phyloP scores from a whole-genome alignment of 2,329 filamentous ascomycete genomes.

The Aspergillus awamori region DNA sequence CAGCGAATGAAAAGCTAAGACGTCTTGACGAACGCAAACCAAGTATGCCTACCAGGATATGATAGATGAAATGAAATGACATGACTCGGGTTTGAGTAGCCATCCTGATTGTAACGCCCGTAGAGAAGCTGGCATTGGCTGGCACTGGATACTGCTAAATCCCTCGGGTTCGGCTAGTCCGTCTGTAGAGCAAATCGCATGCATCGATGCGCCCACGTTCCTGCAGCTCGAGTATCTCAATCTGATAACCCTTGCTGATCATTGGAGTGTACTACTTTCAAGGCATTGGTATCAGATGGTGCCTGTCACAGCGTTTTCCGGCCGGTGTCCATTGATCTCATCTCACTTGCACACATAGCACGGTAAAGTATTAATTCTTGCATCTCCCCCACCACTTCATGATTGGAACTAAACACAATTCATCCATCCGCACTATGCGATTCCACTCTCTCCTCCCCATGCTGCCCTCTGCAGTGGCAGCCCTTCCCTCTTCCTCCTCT shows the following conservation, averaged over 20 bases:
- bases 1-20: background rate
- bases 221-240: background rate
- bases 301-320: background rate
- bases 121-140: background rate
- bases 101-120: background rate
- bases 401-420: background rate
- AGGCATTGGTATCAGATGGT: background rate
- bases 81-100: too few species aligned
- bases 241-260: background rate
- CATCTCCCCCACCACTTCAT: background rate
- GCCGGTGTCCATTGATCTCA: background rate
- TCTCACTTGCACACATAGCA: background rate
- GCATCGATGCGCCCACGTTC: background rate
- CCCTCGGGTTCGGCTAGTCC: background rate
- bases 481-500: background rate
- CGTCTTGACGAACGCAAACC: background rate
- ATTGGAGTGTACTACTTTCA: too few species aligned
- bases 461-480: constrained; percentile 23
- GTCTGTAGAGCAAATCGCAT: background rate
- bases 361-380: background rate
- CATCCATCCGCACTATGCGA: background rate
- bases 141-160: background rate
- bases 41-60: background rate
- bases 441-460: constrained; percentile 6
- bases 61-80: constrained; percentile 1